These are phyloP conservation scores for Dendrothele bispora DNA, from an alignment of 768 basidiomycete species.

Conservation along the genomic window DNA sequence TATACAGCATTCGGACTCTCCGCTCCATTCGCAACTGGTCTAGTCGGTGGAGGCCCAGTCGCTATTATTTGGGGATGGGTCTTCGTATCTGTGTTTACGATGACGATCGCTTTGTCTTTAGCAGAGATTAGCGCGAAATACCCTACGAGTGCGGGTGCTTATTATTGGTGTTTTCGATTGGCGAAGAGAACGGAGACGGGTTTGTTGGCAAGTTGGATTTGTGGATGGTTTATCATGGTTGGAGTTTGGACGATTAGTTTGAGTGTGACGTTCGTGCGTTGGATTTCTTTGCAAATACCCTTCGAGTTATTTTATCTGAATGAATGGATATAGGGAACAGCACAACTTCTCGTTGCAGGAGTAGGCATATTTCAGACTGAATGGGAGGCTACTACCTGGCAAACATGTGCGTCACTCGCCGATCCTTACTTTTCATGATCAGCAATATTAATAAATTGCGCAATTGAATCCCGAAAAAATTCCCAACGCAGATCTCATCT, in stretches of 20 bases:
- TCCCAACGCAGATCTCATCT: conserved; percentile 55
- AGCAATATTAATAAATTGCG: too few species aligned
- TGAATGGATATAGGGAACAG: conserved; percentile 41
- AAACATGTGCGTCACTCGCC: conserved; percentile 52
- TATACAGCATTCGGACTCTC: conserved; percentile 52
- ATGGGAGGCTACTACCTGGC: conserved; percentile 59
- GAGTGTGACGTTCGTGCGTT: conserved; percentile 59
- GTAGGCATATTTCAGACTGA: conserved; percentile 56
- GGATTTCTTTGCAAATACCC: not conserved
- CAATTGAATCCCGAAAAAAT: too few species aligned
- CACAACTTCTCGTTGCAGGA: conserved; percentile 60
- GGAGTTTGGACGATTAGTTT: conserved; percentile 71
- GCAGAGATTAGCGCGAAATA: conserved; percentile 62
- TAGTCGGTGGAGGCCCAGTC: conserved; percentile 54
- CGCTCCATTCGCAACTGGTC: conserved; percentile 55
- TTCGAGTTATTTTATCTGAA: not conserved
- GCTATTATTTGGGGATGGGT: conserved; percentile 64
- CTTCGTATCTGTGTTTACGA: conserved; percentile 46
- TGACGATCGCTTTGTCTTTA: conserved; percentile 51
- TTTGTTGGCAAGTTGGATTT: conserved; percentile 60
- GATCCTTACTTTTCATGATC: too few species aligned
- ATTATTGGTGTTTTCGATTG: conserved; percentile 67
- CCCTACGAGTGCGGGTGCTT: conserved; percentile 61
- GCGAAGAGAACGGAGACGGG: conserved; percentile 51
- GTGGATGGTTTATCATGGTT: conserved; percentile 68